These are phyloP conservation scores for Fusarium sp. DNA, from an alignment of 2,329 filamentous ascomycete species.

Conservation along the genomic window DNA sequence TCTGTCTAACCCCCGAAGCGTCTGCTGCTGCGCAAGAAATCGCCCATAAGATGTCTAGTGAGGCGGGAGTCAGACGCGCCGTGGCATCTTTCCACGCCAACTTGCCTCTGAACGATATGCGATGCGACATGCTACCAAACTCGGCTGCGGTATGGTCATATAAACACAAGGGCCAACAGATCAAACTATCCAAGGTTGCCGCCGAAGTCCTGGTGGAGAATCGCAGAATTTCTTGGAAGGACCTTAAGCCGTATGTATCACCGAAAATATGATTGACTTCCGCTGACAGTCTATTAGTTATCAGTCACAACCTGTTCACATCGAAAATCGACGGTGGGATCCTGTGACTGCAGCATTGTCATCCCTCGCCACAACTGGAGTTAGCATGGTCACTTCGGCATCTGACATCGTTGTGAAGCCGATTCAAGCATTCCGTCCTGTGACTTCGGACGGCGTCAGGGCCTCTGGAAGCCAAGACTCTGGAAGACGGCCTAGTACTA, in stretches of 20 bases:
- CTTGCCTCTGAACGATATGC: conserved; percentile 37
- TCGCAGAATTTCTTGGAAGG: conserved; percentile 30
- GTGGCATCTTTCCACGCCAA: conserved; percentile 45
- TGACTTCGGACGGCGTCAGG: not conserved
- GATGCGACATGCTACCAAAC: conserved; percentile 32
- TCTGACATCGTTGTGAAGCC: conserved; percentile 34
- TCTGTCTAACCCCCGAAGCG: conserved; percentile 29
- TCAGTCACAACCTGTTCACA: conserved; percentile 17
- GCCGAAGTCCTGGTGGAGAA: conserved; percentile 27
- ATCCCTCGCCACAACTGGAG: conserved; percentile 16
- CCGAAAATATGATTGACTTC: rapidly evolving
- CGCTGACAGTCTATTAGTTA: not conserved
- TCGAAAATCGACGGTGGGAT: conserved; percentile 40
- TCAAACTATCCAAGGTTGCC: conserved; percentile 37
- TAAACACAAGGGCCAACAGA: conserved; percentile 11
- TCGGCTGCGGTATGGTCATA: conserved; percentile 24
- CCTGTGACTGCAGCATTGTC: conserved; percentile 32
- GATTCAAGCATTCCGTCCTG: conserved; percentile 1
- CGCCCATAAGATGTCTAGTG: conserved; percentile 31
- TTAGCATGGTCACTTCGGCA: conserved; percentile 24
- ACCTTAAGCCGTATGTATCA: conserved; percentile 18
- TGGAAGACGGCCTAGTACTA: rapidly evolving
- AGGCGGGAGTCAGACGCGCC: conserved; percentile 36
- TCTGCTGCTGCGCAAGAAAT: conserved; percentile 19
- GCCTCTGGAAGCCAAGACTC: not conserved